Percentiles rank a stretch among this genome's conserved stretches.
phyloP scores from a whole-genome alignment of 306 rosid genomes.

The Abrus precatorius region DNA sequence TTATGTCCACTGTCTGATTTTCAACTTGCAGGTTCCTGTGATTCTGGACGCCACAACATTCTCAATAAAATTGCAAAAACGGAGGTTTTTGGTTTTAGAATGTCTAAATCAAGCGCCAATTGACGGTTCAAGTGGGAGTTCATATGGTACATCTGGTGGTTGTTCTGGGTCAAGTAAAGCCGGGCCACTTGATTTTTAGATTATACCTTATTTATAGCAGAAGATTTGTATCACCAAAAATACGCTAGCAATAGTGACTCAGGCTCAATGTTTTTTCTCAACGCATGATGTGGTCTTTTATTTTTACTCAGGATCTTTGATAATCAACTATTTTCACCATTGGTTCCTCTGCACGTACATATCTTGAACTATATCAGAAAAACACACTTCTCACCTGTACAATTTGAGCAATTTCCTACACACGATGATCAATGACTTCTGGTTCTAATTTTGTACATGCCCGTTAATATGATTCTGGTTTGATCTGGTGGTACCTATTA shows the following conservation, averaged over 20 bases:
- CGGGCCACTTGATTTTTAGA: slow-evolving; percentile 77
- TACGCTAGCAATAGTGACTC: slow-evolving; percentile 13
- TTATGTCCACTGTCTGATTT: slow-evolving; percentile 20
- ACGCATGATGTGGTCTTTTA: slow-evolving; percentile 6
- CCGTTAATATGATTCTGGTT: no score
- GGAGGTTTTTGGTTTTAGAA: slow-evolving; percentile 82
- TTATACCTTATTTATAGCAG: not conserved
- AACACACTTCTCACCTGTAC: no score
- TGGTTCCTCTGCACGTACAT: slow-evolving; percentile 15
- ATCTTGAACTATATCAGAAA: no score
- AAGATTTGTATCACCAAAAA: not conserved
- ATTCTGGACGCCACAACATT: slow-evolving; percentile 81
- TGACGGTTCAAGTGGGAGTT: slow-evolving; percentile 79
- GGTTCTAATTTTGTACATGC: no score
- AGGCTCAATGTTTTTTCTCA: slow-evolving; percentile 1
- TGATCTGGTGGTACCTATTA: no score
- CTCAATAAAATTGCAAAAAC: slow-evolving; percentile 82
- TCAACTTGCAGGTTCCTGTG: slow-evolving; percentile 67
- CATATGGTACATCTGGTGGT: slow-evolving; percentile 75
- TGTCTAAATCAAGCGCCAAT: slow-evolving; percentile 92
- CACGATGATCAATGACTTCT: no score
- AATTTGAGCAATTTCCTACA: no score
- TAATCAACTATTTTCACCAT: not conserved
- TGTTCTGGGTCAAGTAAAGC: slow-evolving; percentile 74
- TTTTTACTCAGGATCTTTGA: not conserved